Base-by-base conservation (phyloP, 176 grass and related monocot species). In the Cocos nucifera region DNA sequence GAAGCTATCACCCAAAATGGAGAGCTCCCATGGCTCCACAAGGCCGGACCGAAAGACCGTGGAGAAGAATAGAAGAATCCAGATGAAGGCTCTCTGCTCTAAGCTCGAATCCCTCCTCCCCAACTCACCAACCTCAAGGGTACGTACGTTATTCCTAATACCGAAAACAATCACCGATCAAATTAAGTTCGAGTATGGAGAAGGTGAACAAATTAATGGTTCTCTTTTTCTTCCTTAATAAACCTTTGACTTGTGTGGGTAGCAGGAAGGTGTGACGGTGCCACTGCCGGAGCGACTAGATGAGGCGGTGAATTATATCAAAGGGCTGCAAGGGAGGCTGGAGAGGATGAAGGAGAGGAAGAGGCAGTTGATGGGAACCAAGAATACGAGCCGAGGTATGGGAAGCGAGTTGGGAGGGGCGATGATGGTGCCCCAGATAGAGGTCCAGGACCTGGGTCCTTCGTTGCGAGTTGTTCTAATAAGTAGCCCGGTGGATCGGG, bases 311-410 rank as follows among this genome's bases (percentile, higher is more conserved):
- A 19, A 21, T 56, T 19, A 56, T 21, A 56, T 19, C 0, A 56
- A 56, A 21, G 54, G 17, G 19, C 17, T 56, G 54, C 54, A 21
- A 21, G 17, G 21, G 54, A 56, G 19, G 54, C 8, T 56, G 8
- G 54, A 56, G 17, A 10, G 54, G 4, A 56, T 56, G 54, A 56
- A 56, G 54, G 54, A 19, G 54, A 56, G 54, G 54, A 56, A 56
- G 54, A 20, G 19, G 19, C 54, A 19, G 12, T 14, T 54, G 52
- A 19, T 56, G 54, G 17, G 4, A 17, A 3, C 54, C 5, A 3
- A 20, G 17, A 10, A 7, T 7, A 56, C 2, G 19, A 56, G 16
- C 54, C 52, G 18, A 5, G 10, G 3, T 0, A 21, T 20, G 17
- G 54, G 18, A 54, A 54, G 7, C 10, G n/a, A 8, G 54, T 2